Base-by-base conservation (phyloP, 2,329 filamentous ascomycete genomes). In the Phymatotrichopsis omnivora region DNA sequence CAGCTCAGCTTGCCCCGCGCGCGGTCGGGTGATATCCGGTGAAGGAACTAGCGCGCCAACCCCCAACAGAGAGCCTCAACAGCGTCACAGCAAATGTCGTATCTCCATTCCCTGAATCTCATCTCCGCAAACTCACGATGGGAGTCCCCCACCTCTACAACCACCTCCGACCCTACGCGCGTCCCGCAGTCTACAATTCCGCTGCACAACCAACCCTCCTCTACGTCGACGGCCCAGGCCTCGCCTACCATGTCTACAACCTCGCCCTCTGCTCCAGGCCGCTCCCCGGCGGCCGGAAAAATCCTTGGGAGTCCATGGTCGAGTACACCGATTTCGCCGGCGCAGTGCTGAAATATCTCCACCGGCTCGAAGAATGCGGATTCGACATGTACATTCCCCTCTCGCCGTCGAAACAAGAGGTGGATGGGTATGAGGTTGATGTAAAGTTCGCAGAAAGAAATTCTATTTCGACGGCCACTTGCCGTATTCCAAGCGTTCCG, bases 391-490 rank as follows among this genome's bases (percentile, higher is more conserved):
- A 68, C 64, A 65, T 62, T 10, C 48, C 45, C 40, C 47, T 52
- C 37, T 52, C 51, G 51, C 41, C 53, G 16, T 42, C 47, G n/a
- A n/a, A n/a, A n/a, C n/a, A n/a, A n/a, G n/a, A n/a, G 10, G 53
- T 47, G 47, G 40, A 30, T 39, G n/a, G 42, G 31, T 34, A 28
- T 24, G 45, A 58, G 56, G 54, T 42, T 30, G 12, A 40, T 37
- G 53, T 20, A 51, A 25, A 39, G 8, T 24, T 55, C 83, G 78
- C 55, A 66, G 74, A 47, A 45, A 38, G 8, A 75, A 71, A 35
- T 82, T 95, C 42, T 86, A 81, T 61, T 95, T 96, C 57, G 89
- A 96, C 62, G 86, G 86, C 11, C 79, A 76, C 45, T 69, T 96
- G 1, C 89, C 89, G 0, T 47, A 61, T 0, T 63, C 68, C 4